Conservation (phyloP, 805 yeast species). For the Teunomyces cretensis region DNA sequence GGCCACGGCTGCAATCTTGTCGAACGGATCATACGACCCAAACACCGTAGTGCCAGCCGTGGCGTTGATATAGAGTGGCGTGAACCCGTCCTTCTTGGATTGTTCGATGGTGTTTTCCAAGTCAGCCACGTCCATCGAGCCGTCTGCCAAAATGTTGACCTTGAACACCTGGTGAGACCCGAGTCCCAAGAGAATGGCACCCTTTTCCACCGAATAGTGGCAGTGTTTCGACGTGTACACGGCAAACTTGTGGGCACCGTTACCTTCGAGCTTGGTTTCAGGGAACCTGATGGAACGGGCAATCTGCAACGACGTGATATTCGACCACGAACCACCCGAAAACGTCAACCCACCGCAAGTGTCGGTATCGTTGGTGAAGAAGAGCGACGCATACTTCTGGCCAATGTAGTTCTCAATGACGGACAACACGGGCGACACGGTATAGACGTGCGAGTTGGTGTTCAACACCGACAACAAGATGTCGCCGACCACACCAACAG, state of each 20-base stretch:
- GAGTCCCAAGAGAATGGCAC: slow-evolving; percentile 73
- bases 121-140: slow-evolving; percentile 52
- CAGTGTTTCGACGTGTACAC: slow-evolving; percentile 70
- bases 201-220: slow-evolving; percentile 79
- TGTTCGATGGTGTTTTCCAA: slow-evolving; percentile 46
- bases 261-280: slow-evolving; percentile 66
- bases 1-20: slow-evolving; percentile 53
- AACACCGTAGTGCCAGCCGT: slow-evolving; percentile 90
- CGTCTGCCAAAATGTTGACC: slow-evolving; percentile 55
- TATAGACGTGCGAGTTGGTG: slow-evolving; percentile 83
- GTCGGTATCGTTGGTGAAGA: slow-evolving; percentile 43
- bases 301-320: slow-evolving; percentile 73
- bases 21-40: slow-evolving; percentile 76
- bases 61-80: slow-evolving; percentile 74
- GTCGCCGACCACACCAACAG: slow-evolving; percentile 78
- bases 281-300: slow-evolving; percentile 70
- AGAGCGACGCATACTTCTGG: slow-evolving; percentile 64
- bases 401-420: slow-evolving; percentile 71
- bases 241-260: slow-evolving; percentile 54
- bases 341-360: slow-evolving; percentile 81
- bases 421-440: slow-evolving; percentile 79
- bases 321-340: slow-evolving; percentile 87
- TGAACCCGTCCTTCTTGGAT: slow-evolving; percentile 53
- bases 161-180: slow-evolving; percentile 65
- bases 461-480: slow-evolving; percentile 65